Evolutionary conservation across 1,139 yeast genomes (phyloP), one percentile per base, ranked within the genome.

Genomic region (Saccharomycopsis phalli): DNA sequence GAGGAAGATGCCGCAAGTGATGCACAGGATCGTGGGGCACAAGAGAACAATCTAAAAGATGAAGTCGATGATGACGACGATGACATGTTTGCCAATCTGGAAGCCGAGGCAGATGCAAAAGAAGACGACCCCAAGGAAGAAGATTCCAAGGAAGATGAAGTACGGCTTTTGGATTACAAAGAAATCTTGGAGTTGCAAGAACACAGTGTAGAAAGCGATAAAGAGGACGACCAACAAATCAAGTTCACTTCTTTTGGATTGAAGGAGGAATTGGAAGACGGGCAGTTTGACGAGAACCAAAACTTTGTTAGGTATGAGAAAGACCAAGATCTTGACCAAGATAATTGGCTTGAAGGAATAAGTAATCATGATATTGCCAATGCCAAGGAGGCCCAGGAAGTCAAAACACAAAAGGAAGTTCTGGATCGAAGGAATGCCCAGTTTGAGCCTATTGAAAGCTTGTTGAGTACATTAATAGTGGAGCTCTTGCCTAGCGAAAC

Each of bases 201-300:
- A 22, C 33, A 37, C 6, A 47, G 37, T 16, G 44, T 38, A 18
- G 33, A 13, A 1, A 27, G 30, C 7, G 44, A 34, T 23, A 39
- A 40, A 16, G 25, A 27, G 1, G 37, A 31, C 6, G 37, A 31
- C 4, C 25, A 27, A 4, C 11, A 37, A 16, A 71, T 74, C 1
- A 64, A 69, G 49, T 44, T 79, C 3, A 91, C 81, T 48, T 71
- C 82, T 0, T 82, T 82, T 57, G 69, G 73, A 52, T 58, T 81
- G 38, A 57, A 68, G 26, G 63, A 71, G 22, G 91, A 81, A 51
- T 58, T 65, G 33, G 69, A 68, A 41, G 76, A 72, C 36, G 91
- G 88, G 1, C 58, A 59, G 3, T 77, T 78, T 51, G 87, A 80
- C 52, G 66, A 61, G 23, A 74, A 71, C 29, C 86, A 87, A 2